These are phyloP conservation scores for Penicillium arizonense DNA, from an alignment of 495 filamentous ascomycete species.

Conservation along the genomic window DNA sequence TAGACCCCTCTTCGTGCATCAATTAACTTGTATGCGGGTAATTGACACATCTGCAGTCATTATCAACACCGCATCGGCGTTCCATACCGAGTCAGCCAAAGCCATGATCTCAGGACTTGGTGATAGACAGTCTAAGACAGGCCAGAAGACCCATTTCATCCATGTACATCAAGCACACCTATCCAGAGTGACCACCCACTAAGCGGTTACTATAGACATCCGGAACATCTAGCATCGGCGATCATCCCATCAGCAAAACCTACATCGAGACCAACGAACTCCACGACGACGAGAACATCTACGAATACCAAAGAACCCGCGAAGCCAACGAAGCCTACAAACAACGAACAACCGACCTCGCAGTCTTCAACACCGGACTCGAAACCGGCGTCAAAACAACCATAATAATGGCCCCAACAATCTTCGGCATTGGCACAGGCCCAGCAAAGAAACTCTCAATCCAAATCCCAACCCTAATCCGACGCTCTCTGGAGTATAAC, in stretches of 20 bases:
- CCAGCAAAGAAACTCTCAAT: not conserved
- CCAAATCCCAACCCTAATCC: not conserved
- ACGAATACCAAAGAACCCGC: not conserved
- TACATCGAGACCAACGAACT: not conserved
- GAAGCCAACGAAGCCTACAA: not conserved
- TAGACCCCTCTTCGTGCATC: too few relatives aligned
- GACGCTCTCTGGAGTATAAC: not conserved
- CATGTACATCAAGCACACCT: too few relatives aligned
- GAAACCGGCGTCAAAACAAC: not conserved
- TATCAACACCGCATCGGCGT: too few relatives aligned
- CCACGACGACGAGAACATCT: not conserved
- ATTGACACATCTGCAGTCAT: too few relatives aligned
- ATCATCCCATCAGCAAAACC: not conserved
- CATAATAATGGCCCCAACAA: not conserved
- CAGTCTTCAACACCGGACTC: not conserved
- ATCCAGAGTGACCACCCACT: too few relatives aligned
- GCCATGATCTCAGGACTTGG: too few relatives aligned
- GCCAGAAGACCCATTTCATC: too few relatives aligned
- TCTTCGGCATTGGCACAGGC: not conserved
- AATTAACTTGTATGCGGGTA: too few relatives aligned
- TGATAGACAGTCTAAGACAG: too few relatives aligned
- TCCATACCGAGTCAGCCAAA: too few relatives aligned
- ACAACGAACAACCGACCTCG: not conserved
- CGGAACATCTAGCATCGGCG: not conserved
- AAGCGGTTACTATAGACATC: not conserved